These are phyloP conservation scores for Aquilaria yunnanensis DNA, from an alignment of 345 rosid genomes.

Conservation along the genomic window DNA sequence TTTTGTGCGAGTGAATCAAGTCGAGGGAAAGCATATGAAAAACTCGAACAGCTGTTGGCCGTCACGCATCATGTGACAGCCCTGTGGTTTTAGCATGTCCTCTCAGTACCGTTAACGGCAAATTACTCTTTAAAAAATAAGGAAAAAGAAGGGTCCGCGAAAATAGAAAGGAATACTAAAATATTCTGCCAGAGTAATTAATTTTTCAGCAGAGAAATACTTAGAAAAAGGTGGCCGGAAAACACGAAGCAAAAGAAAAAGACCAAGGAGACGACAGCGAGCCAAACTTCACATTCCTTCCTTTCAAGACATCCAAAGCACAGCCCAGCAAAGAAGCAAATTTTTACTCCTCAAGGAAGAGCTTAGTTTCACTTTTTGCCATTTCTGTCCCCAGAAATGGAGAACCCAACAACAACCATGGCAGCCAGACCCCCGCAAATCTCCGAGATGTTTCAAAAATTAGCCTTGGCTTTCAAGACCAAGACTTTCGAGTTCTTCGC, in stretches of 20 bases:
- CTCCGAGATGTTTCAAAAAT: conserved; percentile 88
- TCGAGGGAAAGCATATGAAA: neutral
- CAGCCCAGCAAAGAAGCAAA: conserved; percentile 19
- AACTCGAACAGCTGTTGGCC: neutral
- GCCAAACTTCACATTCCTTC: conserved; percentile 33
- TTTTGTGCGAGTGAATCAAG: too few relatives aligned
- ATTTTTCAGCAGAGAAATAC: too few relatives aligned
- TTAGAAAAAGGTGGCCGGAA: neutral
- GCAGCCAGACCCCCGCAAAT: conserved; percentile 59
- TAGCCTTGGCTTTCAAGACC: conserved; percentile 88
- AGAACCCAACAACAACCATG: conserved; percentile 22
- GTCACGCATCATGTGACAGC: neutral
- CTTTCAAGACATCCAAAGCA: conserved; percentile 59
- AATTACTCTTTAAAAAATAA: conserved; percentile 13
- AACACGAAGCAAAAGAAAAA: neutral
- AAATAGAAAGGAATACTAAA: neutral
- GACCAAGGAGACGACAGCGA: neutral
- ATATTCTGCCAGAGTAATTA: neutral
- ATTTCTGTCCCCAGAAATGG: conserved; percentile 40
- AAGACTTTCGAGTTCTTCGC: conserved; percentile 88
- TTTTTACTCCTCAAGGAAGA: neutral
- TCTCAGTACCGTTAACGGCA: conserved; percentile 41
- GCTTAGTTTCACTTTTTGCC: neutral
- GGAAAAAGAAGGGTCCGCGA: conserved; percentile 15
- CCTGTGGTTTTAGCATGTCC: conserved; percentile 9